Conservation (phyloP, 768 basidiomycete species). For the Phylloporus rhodoxanthus region DNA sequence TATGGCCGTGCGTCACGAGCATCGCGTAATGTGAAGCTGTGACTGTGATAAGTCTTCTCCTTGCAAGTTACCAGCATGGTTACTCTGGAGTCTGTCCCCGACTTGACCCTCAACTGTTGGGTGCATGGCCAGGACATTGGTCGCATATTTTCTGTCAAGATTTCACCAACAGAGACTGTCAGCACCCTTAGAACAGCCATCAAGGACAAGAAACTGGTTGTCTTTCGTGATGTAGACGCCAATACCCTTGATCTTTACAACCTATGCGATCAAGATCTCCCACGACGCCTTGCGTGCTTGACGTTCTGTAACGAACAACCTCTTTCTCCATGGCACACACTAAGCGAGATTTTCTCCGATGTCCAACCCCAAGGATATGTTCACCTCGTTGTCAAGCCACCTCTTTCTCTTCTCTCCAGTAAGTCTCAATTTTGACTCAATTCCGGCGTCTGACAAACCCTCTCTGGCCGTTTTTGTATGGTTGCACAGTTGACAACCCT, state of each 20-base stretch:
- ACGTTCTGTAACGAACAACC: no score
- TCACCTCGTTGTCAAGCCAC: background rate
- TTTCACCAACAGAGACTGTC: background rate
- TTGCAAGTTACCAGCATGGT: no score
- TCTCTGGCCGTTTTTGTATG: no score
- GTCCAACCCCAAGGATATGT: background rate
- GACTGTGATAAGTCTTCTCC: no score
- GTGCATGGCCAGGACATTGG: background rate
- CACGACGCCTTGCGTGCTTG: background rate
- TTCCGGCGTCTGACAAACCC: no score
- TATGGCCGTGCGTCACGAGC: no score
- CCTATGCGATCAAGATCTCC: background rate
- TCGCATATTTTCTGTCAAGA: conserved; percentile 1
- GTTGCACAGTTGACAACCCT: no score
- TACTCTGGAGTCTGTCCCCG: no score
- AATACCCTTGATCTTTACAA: background rate
- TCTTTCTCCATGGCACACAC: no score
- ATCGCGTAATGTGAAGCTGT: no score
- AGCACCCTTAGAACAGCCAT: background rate
- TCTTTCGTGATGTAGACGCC: background rate
- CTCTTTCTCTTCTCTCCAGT: background rate
- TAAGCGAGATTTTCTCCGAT: background rate
- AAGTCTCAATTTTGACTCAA: background rate
- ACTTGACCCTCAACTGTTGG: conserved; percentile 1
- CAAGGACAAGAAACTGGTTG: background rate